Evolutionary conservation across 352 stramenopile species (phyloP).

Genomic region (Globisporangium cystogenes): DNA sequence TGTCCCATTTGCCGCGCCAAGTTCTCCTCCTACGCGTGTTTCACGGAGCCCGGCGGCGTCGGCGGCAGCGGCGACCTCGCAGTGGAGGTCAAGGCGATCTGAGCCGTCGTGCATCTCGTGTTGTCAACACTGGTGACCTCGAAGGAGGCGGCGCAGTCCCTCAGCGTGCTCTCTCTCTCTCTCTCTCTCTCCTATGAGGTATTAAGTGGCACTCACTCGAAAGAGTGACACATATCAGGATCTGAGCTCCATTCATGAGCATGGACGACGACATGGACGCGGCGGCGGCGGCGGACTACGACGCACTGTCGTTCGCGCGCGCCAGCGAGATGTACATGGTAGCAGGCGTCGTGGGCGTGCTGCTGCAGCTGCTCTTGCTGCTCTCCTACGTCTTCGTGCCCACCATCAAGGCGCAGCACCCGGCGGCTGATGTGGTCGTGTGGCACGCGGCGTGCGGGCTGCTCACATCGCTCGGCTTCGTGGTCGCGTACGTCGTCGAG

Average conservation of each 20-base stretch:
- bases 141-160: too few relatives aligned
- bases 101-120: too few relatives aligned
- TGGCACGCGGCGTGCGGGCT: slow-evolving; percentile 71
- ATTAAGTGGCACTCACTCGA: too few relatives aligned
- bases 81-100: too few relatives aligned
- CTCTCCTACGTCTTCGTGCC: slow-evolving; percentile 68
- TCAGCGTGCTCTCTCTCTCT: too few relatives aligned
- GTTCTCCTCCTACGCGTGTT: slow-evolving; percentile 55
- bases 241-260: too few relatives aligned
- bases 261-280: slow-evolving; percentile 20
- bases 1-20: slow-evolving; percentile 63
- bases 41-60: slow-evolving; percentile 5
- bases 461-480: slow-evolving; percentile 50
- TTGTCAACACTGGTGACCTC: too few relatives aligned
- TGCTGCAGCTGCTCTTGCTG: slow-evolving; percentile 62
- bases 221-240: too few relatives aligned
- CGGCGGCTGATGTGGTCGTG: slow-evolving; percentile 65
- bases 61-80: not conserved
- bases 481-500: slow-evolving; percentile 46
- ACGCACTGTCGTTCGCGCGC: slow-evolving; percentile 46
- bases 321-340: slow-evolving; percentile 52
- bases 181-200: too few relatives aligned
- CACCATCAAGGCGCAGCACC: slow-evolving; percentile 76
- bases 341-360: slow-evolving; percentile 44
- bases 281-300: slow-evolving; percentile 36